A percentile compares a stretch with the other conserved stretches of the same genome.
Evolutionary conservation across 2,329 filamentous ascomycete species (phyloP).

Genomic region (Claviceps purpurea): DNA sequence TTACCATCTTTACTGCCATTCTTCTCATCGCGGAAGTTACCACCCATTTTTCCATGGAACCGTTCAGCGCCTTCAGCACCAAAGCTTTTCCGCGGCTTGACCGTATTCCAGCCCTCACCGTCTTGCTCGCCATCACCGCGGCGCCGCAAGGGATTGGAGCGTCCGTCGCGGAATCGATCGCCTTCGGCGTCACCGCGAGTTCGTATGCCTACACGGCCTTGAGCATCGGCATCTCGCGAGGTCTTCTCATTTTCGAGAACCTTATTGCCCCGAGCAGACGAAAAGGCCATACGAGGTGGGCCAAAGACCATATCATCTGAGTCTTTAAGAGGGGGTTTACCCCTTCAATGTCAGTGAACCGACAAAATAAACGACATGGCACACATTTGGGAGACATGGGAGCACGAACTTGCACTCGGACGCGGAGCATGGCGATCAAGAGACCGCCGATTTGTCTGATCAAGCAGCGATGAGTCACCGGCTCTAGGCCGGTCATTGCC

Average conservation of each 20-base stretch:
- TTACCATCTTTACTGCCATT: conserved; percentile 23
- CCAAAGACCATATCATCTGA: conserved; percentile 76
- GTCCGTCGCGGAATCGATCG: conserved; percentile 36
- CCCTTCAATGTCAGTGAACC: not conserved
- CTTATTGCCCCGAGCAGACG: conserved; percentile 53
- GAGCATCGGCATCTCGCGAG: conserved; percentile 34
- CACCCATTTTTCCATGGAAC: conserved; percentile 53
- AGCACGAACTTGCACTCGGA: conserved; percentile 40
- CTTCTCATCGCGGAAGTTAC: conserved; percentile 29
- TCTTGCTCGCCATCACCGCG: conserved; percentile 46
- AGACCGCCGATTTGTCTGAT: conserved; percentile 38
- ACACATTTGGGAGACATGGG: not conserved
- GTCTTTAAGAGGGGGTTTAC: conserved; percentile 26
- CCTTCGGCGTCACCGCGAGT: conserved; percentile 36
- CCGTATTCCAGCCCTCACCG: conserved; percentile 59
- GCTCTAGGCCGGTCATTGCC: conserved; percentile 30
- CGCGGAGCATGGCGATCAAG: conserved; percentile 42
- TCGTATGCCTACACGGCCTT: conserved; percentile 47
- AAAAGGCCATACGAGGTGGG: conserved; percentile 70
- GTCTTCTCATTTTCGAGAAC: conserved; percentile 40
- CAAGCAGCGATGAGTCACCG: conserved; percentile 30
- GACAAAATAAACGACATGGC: not conserved
- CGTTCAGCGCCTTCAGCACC: conserved; percentile 59
- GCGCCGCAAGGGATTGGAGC: conserved; percentile 34
- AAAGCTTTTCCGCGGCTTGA: conserved; percentile 62